A percentile compares a stretch with the other conserved stretches of the same genome.
Evolutionary conservation across 495 filamentous ascomycete genomes (phyloP).

Genomic region (Hypoxylon crocopeplum): DNA sequence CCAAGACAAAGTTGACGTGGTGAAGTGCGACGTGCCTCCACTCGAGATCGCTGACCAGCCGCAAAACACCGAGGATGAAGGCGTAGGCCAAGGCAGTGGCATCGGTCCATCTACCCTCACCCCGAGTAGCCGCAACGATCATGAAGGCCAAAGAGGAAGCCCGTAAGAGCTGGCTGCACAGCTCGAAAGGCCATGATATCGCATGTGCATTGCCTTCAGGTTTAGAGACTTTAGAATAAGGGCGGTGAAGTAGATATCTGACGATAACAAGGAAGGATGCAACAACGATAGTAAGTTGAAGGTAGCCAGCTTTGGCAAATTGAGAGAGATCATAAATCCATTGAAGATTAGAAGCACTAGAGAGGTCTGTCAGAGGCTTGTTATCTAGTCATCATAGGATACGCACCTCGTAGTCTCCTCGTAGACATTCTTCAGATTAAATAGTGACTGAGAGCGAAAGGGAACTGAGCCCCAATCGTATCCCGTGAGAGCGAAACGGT

Average conservation of each 20-base stretch:
- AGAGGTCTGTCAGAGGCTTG: background rate
- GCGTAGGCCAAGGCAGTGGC: slow-evolving; percentile 39
- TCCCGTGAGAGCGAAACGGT: slow-evolving; percentile 16
- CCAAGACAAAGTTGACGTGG: slow-evolving; percentile 46
- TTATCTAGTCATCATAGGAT: background rate
- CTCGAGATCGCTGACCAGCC: slow-evolving; percentile 40
- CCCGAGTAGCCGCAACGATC: slow-evolving; percentile 30
- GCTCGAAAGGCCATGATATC: slow-evolving; percentile 42
- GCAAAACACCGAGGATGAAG: slow-evolving; percentile 45
- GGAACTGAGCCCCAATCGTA: slow-evolving; percentile 25
- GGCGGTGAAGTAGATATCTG: slow-evolving; percentile 36
- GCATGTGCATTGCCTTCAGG: slow-evolving; percentile 37
- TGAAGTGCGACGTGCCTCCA: slow-evolving; percentile 50
- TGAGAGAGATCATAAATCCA: slow-evolving; percentile 36
- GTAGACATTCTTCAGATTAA: slow-evolving; percentile 3
- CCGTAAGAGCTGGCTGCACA: slow-evolving; percentile 42
- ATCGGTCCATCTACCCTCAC: slow-evolving; percentile 38
- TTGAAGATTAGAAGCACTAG: slow-evolving; percentile 30
- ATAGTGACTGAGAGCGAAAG: slow-evolving; percentile 20
- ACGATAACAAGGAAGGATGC: slow-evolving; percentile 36
- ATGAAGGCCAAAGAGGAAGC: slow-evolving; percentile 41
- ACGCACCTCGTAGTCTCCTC: slow-evolving; percentile 10
- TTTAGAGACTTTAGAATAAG: slow-evolving; percentile 29
- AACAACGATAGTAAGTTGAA: slow-evolving; percentile 37
- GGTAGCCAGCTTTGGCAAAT: slow-evolving; percentile 38